These are phyloP conservation scores for Pseudozyma thailandica DNA, from an alignment of 1,284 basidiomycete genomes.

Conservation along the genomic window DNA sequence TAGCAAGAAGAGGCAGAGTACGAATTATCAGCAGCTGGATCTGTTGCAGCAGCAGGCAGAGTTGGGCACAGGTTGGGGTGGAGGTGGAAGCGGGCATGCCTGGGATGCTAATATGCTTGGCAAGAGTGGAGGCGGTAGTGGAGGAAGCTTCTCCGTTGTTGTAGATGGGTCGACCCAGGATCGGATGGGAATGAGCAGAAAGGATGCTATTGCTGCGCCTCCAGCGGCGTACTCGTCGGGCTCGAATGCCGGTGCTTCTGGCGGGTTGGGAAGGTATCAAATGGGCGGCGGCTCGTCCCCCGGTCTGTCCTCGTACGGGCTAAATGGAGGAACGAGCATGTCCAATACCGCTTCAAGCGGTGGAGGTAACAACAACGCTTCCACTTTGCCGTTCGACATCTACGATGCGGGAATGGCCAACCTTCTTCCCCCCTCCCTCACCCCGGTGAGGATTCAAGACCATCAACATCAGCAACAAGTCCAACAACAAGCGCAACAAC, in stretches of 20 bases:
- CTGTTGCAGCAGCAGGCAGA: constrained; percentile 53
- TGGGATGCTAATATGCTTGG: constrained; percentile 25
- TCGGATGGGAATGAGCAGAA: constrained; percentile 2
- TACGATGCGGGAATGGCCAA: constrained; percentile 58
- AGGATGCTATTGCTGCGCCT: constrained; percentile 33
- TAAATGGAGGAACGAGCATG: constrained; percentile 17
- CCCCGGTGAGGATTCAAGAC: constrained; percentile 46
- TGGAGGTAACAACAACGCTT: constrained; percentile 6
- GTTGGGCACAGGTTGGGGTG: constrained; percentile 26
- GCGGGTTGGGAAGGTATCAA: constrained; percentile 21
- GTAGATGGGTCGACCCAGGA: constrained; percentile 29
- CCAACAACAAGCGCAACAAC: constrained; percentile 24
- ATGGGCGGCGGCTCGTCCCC: constrained; percentile 10
- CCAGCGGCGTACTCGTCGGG: constrained; percentile 38
- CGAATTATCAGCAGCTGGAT: constrained; percentile 51
- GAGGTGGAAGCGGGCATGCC: constrained; percentile 3
- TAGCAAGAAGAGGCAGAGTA: constrained; percentile 32
- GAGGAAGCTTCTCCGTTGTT: constrained; percentile 31
- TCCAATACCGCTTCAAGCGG: constrained; percentile 9
- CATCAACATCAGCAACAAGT: constrained; percentile 20
- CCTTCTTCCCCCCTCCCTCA: constrained; percentile 38
- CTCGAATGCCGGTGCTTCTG: neutral
- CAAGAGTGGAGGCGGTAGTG: constrained; percentile 3
- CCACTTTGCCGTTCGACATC: constrained; percentile 52
- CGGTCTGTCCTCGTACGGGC: constrained; percentile 12